These are phyloP conservation scores for Sphagnum contortum DNA, from an alignment of 225 moss, liverwort and hornwort genomes.

Conservation along the genomic window DNA sequence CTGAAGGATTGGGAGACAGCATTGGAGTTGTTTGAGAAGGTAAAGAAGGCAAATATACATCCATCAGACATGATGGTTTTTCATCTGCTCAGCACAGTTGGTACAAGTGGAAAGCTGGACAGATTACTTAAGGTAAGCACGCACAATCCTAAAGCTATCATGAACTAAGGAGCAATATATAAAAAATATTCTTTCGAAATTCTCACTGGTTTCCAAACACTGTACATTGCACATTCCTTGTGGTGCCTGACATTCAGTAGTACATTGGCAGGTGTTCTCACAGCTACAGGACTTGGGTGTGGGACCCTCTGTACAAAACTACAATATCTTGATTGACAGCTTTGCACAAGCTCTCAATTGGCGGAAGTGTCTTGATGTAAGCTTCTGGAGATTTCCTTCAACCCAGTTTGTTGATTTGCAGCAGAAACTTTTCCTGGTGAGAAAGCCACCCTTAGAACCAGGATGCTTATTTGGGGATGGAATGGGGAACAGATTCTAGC, in stretches of 20 bases:
- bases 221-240: no score
- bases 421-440: neutral
- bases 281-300: constrained; percentile 48
- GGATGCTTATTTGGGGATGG: neutral
- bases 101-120: constrained; percentile 60
- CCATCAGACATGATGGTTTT: constrained; percentile 37
- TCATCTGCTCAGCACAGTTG: constrained; percentile 57
- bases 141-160: no score
- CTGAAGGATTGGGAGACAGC: constrained; percentile 63
- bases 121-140: constrained; percentile 48
- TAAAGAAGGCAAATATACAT: constrained; percentile 28
- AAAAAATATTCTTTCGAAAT: no score
- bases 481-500: constrained; percentile 39
- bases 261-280: constrained; percentile 31
- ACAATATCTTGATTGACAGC: constrained; percentile 44
- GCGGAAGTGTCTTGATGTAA: constrained; percentile 76
- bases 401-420: neutral
- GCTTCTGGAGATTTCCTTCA: neutral
- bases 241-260: neutral
- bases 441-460: neutral
- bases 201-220: no score
- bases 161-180: no score
- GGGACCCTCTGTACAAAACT: constrained; percentile 35
- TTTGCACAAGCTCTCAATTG: constrained; percentile 62
- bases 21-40: constrained; percentile 45